phyloP scores from a whole-genome alignment of 768 basidiomycete genomes.

The Hygrocybe coccinea region DNA sequence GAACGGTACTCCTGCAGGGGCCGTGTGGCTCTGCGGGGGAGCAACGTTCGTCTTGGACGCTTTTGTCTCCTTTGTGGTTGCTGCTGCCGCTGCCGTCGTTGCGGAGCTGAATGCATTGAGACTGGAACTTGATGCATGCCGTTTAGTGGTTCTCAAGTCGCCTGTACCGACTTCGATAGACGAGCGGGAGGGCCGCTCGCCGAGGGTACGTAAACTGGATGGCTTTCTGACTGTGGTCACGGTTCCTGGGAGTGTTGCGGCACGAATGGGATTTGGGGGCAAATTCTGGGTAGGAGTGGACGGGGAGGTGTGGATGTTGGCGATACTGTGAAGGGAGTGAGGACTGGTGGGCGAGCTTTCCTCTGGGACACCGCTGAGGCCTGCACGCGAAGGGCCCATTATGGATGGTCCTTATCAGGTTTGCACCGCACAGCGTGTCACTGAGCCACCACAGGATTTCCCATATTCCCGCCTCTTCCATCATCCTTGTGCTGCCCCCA shows the following conservation, averaged over 20 bases:
- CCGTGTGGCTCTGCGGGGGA: too few relatives aligned
- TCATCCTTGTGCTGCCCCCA: too few relatives aligned
- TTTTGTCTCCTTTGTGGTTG: neutral
- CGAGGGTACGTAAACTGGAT: neutral
- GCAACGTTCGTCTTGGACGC: neutral
- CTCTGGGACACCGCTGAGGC: neutral
- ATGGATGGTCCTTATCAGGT: constrained; percentile 39
- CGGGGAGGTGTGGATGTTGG: neutral
- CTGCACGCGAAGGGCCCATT: neutral
- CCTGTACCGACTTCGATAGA: too few relatives aligned
- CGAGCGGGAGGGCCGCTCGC: constrained; percentile 1
- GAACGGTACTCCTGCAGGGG: neutral
- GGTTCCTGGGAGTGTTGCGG: too few relatives aligned
- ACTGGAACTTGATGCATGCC: neutral
- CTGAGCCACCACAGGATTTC: too few relatives aligned
- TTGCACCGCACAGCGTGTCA: too few relatives aligned
- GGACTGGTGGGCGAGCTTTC: neutral
- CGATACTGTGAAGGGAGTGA: neutral
- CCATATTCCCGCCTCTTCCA: too few relatives aligned
- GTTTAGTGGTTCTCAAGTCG: too few relatives aligned
- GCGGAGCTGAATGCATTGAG: neutral
- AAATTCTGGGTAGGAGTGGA: neutral
- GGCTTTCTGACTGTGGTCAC: constrained; percentile 1
- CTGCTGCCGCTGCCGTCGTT: neutral
- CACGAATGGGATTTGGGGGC: neutral